Evolutionary conservation across 2,329 filamentous ascomycete species (phyloP).

Genomic region (Colletotrichum somersetense): DNA sequence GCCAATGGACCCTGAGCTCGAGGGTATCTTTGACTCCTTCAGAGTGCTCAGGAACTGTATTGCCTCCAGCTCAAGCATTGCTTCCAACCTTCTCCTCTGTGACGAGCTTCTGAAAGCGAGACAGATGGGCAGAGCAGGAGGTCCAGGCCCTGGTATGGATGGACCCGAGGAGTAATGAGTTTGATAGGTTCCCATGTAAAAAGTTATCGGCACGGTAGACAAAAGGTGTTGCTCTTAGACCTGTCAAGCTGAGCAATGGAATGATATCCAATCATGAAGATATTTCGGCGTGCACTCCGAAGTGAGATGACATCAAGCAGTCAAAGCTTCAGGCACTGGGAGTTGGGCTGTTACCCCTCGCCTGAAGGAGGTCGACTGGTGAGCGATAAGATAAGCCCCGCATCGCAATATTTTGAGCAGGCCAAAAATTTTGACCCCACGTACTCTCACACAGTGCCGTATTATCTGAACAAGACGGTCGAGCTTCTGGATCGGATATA

Average conservation of each 20-base stretch:
- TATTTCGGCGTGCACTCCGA: not conserved
- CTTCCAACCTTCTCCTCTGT: constrained; percentile 93
- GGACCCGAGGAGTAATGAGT: constrained; percentile 63
- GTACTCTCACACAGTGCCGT: constrained; percentile 2
- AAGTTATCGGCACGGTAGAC: constrained; percentile 55
- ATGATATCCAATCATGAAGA: constrained; percentile 41
- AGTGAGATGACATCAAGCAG: not conserved
- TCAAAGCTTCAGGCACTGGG: not conserved
- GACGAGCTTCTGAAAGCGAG: constrained; percentile 98
- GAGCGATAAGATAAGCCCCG: constrained; percentile 50
- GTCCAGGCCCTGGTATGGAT: constrained; percentile 75
- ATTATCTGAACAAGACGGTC: not conserved
- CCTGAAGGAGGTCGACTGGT: not conserved
- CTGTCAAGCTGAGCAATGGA: constrained; percentile 41
- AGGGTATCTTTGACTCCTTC: constrained; percentile 96
- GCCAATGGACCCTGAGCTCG: constrained; percentile 93
- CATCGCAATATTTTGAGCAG: constrained; percentile 44
- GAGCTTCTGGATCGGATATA: too few relatives aligned
- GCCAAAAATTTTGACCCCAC: constrained; percentile 56
- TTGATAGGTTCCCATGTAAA: constrained; percentile 54
- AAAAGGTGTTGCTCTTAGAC: constrained; percentile 48
- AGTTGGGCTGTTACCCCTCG: constrained; percentile 23
- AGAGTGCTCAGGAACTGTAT: constrained; percentile 93
- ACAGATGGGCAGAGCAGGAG: constrained; percentile 83
- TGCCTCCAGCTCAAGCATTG: constrained; percentile 93